Base-by-base conservation (phyloP, 768 basidiomycete genomes). In the Suillus clintonianus region DNA sequence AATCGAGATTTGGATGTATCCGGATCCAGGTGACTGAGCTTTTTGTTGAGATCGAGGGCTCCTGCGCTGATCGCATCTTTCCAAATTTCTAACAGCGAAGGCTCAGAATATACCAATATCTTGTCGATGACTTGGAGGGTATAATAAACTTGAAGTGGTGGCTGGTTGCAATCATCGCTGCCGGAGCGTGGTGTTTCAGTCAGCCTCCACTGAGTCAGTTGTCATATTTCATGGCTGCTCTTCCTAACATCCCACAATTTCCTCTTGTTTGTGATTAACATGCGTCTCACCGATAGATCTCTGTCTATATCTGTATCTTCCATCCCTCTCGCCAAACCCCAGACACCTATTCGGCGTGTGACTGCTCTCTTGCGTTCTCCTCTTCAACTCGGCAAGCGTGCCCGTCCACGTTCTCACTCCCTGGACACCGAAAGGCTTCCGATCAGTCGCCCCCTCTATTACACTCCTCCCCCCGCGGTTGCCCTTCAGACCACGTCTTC, bases 401-500 rank as follows among this genome's bases (percentile, higher is more conserved):
- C 54, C 34, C 55, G 60, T 27, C 32, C 37, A 54, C 74, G 61
- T 41, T 61, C 62, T 5, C 32, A 61, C 15, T 63, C 63, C 3
- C 56, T 67, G 41, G 74, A 71, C 41, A 72, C 73, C 24, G 11
- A 45, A 22, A 55, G 43, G 17, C 61, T 59, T 7, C 41, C 68
- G 13, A 67, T 67, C 2, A 56, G 41, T 15, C 56, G 53, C 10
- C 48, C 64, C 4, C 32, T 63, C 17, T 27, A 19, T 22, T 27
- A 51, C 34, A 55, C 51, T 34, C 51, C 47, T 34, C 64, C 67
- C 10, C 76, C 80, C 4, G 77, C 83, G 60, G 75, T 90, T 45
- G 86, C 89, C 1, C 76, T 91, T 14, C 87, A 90, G 69, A 84
- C 85, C 62, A 85, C 88, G 62, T 82, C 83, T 34, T 59, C 69